Percentiles rank a stretch among this genome's conserved stretches.
These are phyloP conservation scores for Grifola frondosa DNA, from an alignment of 1,284 basidiomycete species.

Conservation along the genomic window DNA sequence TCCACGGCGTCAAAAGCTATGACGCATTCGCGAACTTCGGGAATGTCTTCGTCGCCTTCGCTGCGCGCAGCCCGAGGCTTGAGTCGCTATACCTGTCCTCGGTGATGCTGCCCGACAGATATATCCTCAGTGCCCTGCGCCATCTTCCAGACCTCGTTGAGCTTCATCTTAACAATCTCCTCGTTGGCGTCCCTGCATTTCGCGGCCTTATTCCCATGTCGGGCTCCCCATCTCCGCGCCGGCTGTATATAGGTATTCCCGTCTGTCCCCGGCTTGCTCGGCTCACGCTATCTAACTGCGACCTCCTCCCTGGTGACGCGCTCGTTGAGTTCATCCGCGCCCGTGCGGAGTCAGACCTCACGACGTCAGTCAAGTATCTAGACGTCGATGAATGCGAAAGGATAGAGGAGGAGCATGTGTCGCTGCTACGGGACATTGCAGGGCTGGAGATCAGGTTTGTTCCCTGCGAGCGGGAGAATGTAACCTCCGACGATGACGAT, in stretches of 20 bases:
- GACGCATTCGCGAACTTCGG: conserved; percentile 7
- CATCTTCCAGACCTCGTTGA: conserved; percentile 4
- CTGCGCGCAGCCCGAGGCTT: background rate
- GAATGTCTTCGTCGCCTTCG: conserved; percentile 3
- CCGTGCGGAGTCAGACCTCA: background rate
- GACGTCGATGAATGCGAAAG: conserved; percentile 1
- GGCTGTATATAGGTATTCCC: too few species aligned
- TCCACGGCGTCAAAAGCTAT: background rate
- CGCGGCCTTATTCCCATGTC: conserved; percentile 6
- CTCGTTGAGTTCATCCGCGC: conserved; percentile 2
- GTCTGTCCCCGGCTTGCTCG: conserved; percentile 8
- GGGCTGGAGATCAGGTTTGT: too few species aligned
- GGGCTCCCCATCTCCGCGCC: background rate
- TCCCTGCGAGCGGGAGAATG: too few species aligned
- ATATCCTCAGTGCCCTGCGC: conserved; percentile 9
- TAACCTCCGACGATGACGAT: too few species aligned
- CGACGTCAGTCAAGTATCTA: background rate
- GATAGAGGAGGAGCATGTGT: background rate
- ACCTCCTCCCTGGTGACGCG: conserved; percentile 3
- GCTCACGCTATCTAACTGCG: conserved; percentile 5
- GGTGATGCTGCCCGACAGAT: conserved; percentile 10
- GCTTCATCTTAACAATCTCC: conserved; percentile 3
- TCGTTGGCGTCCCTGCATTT: conserved; percentile 11
- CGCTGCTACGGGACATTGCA: too few species aligned
- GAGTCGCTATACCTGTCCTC: background rate